Percentiles rank a stretch among this genome's conserved stretches.
These are phyloP conservation scores for Desmodesmus armatus DNA, from an alignment of 139 green algal genomes.

Conservation along the genomic window DNA sequence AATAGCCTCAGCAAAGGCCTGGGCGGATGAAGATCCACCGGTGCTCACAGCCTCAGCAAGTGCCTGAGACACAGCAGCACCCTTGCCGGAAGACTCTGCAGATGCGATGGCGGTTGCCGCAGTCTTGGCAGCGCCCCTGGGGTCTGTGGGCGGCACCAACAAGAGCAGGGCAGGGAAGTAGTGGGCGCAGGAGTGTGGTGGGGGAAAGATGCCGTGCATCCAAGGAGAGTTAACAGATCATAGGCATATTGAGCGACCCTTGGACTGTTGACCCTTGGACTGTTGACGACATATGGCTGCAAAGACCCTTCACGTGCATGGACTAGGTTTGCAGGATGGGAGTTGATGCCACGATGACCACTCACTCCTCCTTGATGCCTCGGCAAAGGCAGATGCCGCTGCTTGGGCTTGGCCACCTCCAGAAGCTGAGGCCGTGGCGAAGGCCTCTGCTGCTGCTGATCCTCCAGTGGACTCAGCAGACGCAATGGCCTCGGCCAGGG, in stretches of 20 bases:
- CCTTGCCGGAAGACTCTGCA: slow-evolving; percentile 22
- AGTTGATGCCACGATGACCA: background rate
- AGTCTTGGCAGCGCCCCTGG: slow-evolving; percentile 11
- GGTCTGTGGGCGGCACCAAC: background rate
- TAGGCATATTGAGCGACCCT: too few relatives aligned
- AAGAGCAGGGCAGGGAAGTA: background rate
- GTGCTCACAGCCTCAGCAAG: slow-evolving; percentile 35
- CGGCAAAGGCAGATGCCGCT: slow-evolving; percentile 46
- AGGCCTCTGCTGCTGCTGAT: too few relatives aligned
- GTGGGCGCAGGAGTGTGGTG: background rate
- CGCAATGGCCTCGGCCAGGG: background rate
- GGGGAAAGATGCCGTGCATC: background rate
- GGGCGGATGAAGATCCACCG: slow-evolving; percentile 10
- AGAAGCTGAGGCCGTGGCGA: slow-evolving; percentile 30
- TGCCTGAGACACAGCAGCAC: slow-evolving; percentile 24
- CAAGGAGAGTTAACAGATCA: too few relatives aligned
- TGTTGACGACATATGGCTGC: too few relatives aligned
- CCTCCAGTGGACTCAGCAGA: too few relatives aligned
- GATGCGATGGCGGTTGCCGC: slow-evolving; percentile 40
- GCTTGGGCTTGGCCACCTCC: slow-evolving; percentile 45
- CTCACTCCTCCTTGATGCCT: slow-evolving; percentile 40
- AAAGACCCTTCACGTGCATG: too few relatives aligned
- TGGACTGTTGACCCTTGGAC: too few relatives aligned
- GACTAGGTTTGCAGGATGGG: background rate
- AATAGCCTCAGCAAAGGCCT: slow-evolving; percentile 14